A percentile compares a stretch with the other conserved stretches of the same genome.
Conservation (phyloP, 257 asterid species). For the Anisodus acutangulus region DNA sequence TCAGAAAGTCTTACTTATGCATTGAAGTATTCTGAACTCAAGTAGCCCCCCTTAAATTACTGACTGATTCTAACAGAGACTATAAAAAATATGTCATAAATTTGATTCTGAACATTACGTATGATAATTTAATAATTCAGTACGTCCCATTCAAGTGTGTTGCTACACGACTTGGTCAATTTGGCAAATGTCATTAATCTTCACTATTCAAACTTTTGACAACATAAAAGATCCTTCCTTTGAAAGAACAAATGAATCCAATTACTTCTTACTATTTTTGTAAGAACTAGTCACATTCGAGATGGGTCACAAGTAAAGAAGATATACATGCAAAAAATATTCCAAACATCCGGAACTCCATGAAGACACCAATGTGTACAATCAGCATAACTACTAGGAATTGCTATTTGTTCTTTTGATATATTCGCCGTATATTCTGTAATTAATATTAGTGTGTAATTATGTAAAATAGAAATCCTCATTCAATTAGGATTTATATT, state of each 20-base stretch:
- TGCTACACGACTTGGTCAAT: not conserved
- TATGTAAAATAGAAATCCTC: too few species aligned
- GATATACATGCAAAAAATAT: constrained; percentile 57
- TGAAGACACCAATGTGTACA: constrained; percentile 87
- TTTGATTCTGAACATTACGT: too few species aligned
- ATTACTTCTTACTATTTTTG: not conserved
- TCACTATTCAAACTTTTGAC: not conserved
- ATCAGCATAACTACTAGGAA: constrained; percentile 52
- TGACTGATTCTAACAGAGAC: not conserved
- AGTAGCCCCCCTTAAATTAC: not conserved
- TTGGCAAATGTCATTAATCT: not conserved
- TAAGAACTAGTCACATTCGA: not conserved
- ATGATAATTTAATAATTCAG: too few species aligned
- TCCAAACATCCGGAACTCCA: constrained; percentile 87
- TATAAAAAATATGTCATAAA: not conserved
- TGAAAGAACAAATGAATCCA: not conserved
- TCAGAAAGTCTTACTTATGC: not conserved
- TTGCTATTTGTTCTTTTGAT: constrained; percentile 44
- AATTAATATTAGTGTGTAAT: too few species aligned
- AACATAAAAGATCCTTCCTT: not conserved
- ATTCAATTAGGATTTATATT: too few species aligned
- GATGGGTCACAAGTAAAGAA: constrained; percentile 38
- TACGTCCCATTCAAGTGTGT: too few species aligned
- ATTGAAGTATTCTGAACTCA: not conserved
- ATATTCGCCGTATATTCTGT: too few species aligned